Evolutionary conservation across 139 green algal species (phyloP).

Genomic region (Diplosphaera chodatii): DNA sequence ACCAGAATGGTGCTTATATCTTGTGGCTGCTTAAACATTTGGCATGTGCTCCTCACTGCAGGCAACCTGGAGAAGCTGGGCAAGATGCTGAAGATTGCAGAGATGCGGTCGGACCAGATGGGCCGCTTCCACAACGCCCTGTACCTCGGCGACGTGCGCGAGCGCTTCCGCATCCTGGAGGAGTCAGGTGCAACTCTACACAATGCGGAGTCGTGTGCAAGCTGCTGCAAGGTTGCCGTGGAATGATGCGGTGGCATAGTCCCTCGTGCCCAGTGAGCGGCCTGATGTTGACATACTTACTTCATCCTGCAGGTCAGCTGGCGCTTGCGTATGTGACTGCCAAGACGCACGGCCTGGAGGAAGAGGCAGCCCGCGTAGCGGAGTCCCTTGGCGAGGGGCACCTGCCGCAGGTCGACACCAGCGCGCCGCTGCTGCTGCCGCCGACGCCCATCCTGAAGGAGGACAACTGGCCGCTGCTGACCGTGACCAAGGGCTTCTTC

Average conservation of each 20-base stretch:
- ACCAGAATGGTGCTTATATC: too few relatives aligned
- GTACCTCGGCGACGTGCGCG: conserved; percentile 90
- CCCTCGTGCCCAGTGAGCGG: too few relatives aligned
- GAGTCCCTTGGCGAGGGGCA: conserved; percentile 44
- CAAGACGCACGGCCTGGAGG: conserved; percentile 71
- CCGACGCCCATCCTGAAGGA: conserved; percentile 70
- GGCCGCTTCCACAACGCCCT: conserved; percentile 95
- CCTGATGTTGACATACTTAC: too few relatives aligned
- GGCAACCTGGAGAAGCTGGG: conserved; percentile 82
- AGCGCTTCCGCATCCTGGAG: conserved; percentile 78
- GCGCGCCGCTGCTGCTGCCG: conserved; percentile 49
- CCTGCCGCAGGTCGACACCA: conserved; percentile 22
- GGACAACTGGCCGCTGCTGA: conserved; percentile 98
- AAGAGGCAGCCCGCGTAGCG: conserved; percentile 58
- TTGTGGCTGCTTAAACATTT: too few relatives aligned
- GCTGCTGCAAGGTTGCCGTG: too few relatives aligned
- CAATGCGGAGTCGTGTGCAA: too few relatives aligned
- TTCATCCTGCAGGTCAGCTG: conserved; percentile 66
- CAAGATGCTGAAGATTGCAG: conserved; percentile 98
- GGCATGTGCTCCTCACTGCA: too few relatives aligned
- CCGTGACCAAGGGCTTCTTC: conserved; percentile 95
- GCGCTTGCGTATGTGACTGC: conserved; percentile 91
- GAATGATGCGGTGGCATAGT: too few relatives aligned
- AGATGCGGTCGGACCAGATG: conserved; percentile 93
- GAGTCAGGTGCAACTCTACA: too few relatives aligned